A percentile compares a stretch with the other conserved stretches of the same genome.
phyloP scores from a whole-genome alignment of 2,329 filamentous ascomycete genomes.

The Neocucurbitaria cava region DNA sequence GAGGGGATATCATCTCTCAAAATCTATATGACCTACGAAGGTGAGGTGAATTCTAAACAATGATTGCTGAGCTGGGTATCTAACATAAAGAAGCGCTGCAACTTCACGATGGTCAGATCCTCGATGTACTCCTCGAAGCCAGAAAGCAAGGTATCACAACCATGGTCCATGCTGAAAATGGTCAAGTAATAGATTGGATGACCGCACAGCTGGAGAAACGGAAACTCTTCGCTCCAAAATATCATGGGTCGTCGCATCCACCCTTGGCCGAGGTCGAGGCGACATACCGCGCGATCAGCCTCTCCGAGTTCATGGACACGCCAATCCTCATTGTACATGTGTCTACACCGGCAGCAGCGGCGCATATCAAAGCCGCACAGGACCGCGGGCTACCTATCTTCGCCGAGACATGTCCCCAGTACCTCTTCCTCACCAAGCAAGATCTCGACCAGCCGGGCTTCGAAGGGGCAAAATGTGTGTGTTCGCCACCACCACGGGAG shows the following conservation, averaged over 20 bases:
- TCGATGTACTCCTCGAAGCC: conserved; percentile 49
- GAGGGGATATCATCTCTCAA: conserved; percentile 51
- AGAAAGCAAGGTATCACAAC: conserved; percentile 58
- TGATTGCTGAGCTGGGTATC: background rate
- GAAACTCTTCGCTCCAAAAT: conserved; percentile 58
- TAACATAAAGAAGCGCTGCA: conserved; percentile 33
- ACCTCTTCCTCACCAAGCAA: conserved; percentile 61
- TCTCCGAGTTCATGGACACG: conserved; percentile 59
- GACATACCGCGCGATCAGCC: conserved; percentile 60
- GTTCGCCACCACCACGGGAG: conserved; percentile 60
- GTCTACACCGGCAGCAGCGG: conserved; percentile 55
- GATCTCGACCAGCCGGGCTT: conserved; percentile 60
- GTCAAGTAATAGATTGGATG: conserved; percentile 62
- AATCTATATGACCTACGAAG: conserved; percentile 54
- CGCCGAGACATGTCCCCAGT: conserved; percentile 65
- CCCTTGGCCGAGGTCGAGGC: conserved; percentile 61
- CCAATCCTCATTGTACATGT: conserved; percentile 64
- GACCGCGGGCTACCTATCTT: conserved; percentile 58
- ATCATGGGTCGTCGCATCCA: conserved; percentile 59
- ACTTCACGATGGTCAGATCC: conserved; percentile 48
- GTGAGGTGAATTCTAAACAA: background rate
- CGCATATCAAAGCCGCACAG: conserved; percentile 58
- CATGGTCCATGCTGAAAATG: conserved; percentile 64
- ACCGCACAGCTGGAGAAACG: conserved; percentile 60
- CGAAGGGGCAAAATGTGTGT: conserved; percentile 63